These are phyloP conservation scores for Annulohypoxylon truncatum DNA, from an alignment of 2,329 filamentous ascomycete species.

Conservation along the genomic window DNA sequence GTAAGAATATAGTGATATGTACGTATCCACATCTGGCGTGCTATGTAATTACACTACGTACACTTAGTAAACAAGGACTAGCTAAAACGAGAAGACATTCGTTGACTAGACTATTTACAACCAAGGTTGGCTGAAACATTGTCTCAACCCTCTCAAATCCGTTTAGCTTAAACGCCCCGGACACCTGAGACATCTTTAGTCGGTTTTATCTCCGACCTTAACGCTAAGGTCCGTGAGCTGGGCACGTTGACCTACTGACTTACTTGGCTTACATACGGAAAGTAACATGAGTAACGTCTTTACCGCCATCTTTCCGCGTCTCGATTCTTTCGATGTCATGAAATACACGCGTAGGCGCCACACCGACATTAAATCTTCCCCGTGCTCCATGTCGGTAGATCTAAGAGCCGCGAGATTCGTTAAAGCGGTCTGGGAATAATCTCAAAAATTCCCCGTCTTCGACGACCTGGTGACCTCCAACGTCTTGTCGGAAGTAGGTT, in stretches of 20 bases:
- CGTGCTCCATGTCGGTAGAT: background rate
- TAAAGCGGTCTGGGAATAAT: conserved; percentile 9
- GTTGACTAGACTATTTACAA: conserved; percentile 13
- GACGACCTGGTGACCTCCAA: conserved; percentile 3
- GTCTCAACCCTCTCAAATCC: conserved; percentile 10
- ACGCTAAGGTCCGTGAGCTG: background rate
- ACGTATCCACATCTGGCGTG: background rate
- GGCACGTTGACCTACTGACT: background rate
- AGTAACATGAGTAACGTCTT: background rate
- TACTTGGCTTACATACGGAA: background rate
- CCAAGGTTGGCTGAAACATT: conserved; percentile 27
- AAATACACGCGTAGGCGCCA: background rate
- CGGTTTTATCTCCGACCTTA: conserved; percentile 22
- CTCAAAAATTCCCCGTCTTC: background rate
- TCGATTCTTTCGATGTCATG: background rate
- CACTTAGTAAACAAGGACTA: conserved; percentile 1
- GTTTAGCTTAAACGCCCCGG: conserved; percentile 10
- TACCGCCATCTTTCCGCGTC: background rate
- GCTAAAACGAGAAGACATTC: conserved; percentile 1
- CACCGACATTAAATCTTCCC: background rate
- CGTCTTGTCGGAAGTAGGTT: conserved; percentile 2
- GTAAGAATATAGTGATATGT: conserved; percentile 1
- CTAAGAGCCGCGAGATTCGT: conserved; percentile 5
- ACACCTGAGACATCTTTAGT: conserved; percentile 34
- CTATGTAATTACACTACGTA: background rate